phyloP scores from a whole-genome alignment of 2,329 filamentous ascomycete species.

The Talaromyces sp. region DNA sequence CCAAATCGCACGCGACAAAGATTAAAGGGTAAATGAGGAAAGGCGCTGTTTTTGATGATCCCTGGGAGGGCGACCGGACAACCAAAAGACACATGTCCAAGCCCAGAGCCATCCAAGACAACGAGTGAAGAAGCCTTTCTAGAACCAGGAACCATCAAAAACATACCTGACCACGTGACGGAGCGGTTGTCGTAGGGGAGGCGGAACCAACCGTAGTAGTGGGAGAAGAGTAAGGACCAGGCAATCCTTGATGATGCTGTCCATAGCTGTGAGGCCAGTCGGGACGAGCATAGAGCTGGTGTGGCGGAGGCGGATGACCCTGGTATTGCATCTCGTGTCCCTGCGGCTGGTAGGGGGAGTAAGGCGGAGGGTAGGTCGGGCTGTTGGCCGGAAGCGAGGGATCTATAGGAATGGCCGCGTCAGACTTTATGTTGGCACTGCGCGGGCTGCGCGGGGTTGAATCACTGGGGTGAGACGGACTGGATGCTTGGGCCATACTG shows the following conservation, averaged over 20 bases:
- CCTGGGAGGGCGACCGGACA: constrained; percentile 10
- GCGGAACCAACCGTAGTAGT: constrained; percentile 63
- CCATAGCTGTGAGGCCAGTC: constrained; percentile 51
- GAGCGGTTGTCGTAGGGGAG: constrained; percentile 62
- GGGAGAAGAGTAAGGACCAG: constrained; percentile 52
- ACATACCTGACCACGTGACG: constrained; percentile 65
- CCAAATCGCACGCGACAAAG: constrained; percentile 3
- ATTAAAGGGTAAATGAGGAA: constrained; percentile 16
- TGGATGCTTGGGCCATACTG: constrained; percentile 99
- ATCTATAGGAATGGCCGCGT: constrained; percentile 98
- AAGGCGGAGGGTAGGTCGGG: constrained; percentile 84
- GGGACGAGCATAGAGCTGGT: constrained; percentile 52
- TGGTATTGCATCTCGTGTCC: constrained; percentile 82
- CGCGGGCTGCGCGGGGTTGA: constrained; percentile 71
- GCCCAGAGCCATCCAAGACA: constrained; percentile 33
- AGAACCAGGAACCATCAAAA: constrained; percentile 39
- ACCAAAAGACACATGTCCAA: constrained; percentile 8
- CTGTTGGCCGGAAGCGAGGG: constrained; percentile 92
- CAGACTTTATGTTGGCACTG: constrained; percentile 80
- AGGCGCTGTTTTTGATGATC: constrained; percentile 30
- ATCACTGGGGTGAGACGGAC: constrained; percentile 80
- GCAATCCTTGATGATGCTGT: constrained; percentile 51
- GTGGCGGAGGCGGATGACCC: constrained; percentile 50
- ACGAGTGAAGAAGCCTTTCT: constrained; percentile 31
- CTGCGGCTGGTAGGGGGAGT: constrained; percentile 82